Conservation (phyloP, 345 rosid genomes). For the Conringia planisiliqua region DNA sequence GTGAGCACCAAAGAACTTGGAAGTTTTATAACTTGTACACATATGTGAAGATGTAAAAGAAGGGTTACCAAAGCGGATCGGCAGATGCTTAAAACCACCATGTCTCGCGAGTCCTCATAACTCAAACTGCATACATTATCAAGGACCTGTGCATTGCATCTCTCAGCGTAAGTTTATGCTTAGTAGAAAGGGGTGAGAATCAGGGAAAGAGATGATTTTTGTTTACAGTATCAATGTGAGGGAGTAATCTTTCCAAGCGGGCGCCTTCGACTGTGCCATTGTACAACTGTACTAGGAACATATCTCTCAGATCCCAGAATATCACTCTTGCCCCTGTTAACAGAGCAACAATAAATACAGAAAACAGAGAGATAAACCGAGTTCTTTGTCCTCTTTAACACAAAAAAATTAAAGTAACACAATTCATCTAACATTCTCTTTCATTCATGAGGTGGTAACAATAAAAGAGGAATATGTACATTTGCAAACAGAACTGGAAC, state of each 20-base stretch:
- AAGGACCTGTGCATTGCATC: slow-evolving; percentile 58
- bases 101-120: slow-evolving; percentile 72
- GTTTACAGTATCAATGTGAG: slow-evolving; percentile 75
- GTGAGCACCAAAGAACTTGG: not conserved
- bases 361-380: not conserved
- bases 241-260: slow-evolving; percentile 76
- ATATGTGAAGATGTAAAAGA: slow-evolving; percentile 7
- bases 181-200: slow-evolving; percentile 11
- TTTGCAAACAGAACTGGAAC: slow-evolving; percentile 4
- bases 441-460: not conserved
- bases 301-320: slow-evolving; percentile 89
- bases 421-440: not conserved
- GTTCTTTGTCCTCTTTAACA: not conserved
- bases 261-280: slow-evolving; percentile 64
- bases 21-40: not conserved
- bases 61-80: slow-evolving; percentile 61
- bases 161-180: slow-evolving; percentile 13
- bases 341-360: not conserved
- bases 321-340: slow-evolving; percentile 68
- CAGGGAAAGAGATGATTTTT: not conserved
- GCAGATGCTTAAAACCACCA: slow-evolving; percentile 74
- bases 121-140: slow-evolving; percentile 69
- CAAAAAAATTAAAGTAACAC: not conserved
- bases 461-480: not conserved
- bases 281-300: slow-evolving; percentile 63